These are phyloP conservation scores for Penicillium herquei DNA, from an alignment of 495 filamentous ascomycete species.

Conservation along the genomic window DNA sequence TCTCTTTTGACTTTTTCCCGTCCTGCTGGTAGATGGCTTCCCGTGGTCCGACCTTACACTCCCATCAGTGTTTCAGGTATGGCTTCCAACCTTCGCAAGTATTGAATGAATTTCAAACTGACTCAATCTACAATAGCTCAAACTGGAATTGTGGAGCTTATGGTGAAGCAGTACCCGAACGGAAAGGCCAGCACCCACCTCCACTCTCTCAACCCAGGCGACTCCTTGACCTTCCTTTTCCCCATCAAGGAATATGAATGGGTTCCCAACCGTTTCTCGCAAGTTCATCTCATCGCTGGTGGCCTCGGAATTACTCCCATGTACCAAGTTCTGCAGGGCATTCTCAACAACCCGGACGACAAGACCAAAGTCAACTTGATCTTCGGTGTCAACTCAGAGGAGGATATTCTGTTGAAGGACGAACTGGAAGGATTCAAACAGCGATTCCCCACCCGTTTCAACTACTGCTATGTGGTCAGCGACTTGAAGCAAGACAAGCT, in stretches of 20 bases:
- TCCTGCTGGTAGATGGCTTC: slow-evolving; percentile 51
- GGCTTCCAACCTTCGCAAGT: not conserved
- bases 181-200: slow-evolving; percentile 61
- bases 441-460: slow-evolving; percentile 56
- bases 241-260: slow-evolving; percentile 53
- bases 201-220: slow-evolving; percentile 60
- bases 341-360: slow-evolving; percentile 60
- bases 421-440: slow-evolving; percentile 54
- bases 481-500: slow-evolving; percentile 33
- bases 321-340: slow-evolving; percentile 59
- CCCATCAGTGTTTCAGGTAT: slow-evolving; percentile 55
- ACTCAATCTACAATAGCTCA: slow-evolving; percentile 35
- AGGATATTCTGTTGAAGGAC: slow-evolving; percentile 56
- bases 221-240: slow-evolving; percentile 52
- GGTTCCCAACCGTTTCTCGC: slow-evolving; percentile 52
- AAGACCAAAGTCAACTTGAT: slow-evolving; percentile 61
- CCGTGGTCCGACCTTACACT: slow-evolving; percentile 58
- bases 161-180: slow-evolving; percentile 64
- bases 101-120: not conserved
- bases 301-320: slow-evolving; percentile 65
- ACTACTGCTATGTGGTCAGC: slow-evolving; percentile 58
- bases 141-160: slow-evolving; percentile 53
- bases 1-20: slow-evolving; percentile 55
- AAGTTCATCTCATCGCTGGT: slow-evolving; percentile 60
- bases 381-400: slow-evolving; percentile 63